Conservation (phyloP, 1,284 basidiomycete species). For the Cutaneotrichosporon cutaneum region DNA sequence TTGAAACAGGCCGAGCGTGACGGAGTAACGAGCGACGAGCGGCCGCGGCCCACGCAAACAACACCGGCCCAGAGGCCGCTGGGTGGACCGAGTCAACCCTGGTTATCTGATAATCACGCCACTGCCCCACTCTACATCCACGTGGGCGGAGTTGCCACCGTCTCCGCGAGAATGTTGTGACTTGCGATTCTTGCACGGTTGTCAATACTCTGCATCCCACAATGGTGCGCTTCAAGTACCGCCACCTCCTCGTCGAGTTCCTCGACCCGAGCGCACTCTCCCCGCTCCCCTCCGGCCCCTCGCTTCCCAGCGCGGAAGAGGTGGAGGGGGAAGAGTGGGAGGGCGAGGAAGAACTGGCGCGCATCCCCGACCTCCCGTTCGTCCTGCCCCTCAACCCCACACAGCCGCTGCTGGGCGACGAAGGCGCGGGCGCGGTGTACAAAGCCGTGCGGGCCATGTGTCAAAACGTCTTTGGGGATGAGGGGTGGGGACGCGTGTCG, state of each 20-base stretch:
- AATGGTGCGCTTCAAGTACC: conserved; percentile 53
- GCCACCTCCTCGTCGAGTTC: conserved; percentile 52
- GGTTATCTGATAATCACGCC: background rate
- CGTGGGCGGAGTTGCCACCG: background rate
- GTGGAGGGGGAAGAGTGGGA: conserved; percentile 21
- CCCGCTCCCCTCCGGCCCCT: conserved; percentile 17
- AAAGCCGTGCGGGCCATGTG: conserved; percentile 33
- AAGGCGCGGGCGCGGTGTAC: conserved; percentile 31
- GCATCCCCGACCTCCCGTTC: conserved; percentile 37
- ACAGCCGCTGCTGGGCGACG: conserved; percentile 25
- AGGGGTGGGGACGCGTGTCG: conserved; percentile 48
- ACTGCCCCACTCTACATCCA: background rate
- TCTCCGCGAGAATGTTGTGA: conserved; percentile 11
- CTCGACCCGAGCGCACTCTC: conserved; percentile 32
- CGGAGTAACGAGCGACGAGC: background rate
- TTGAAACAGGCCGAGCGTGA: too few species aligned
- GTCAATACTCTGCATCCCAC: background rate
- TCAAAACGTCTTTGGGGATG: conserved; percentile 47
- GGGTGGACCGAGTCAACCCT: background rate
- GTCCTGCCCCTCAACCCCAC: conserved; percentile 26
- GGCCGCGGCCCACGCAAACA: too few species aligned
- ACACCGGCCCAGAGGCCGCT: too few species aligned
- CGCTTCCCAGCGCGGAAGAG: conserved; percentile 8
- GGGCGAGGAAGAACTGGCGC: conserved; percentile 32
- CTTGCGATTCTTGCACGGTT: background rate